Conservation (phyloP, 192 early-diverging fungal species). For the Entomortierella beljakovae region DNA sequence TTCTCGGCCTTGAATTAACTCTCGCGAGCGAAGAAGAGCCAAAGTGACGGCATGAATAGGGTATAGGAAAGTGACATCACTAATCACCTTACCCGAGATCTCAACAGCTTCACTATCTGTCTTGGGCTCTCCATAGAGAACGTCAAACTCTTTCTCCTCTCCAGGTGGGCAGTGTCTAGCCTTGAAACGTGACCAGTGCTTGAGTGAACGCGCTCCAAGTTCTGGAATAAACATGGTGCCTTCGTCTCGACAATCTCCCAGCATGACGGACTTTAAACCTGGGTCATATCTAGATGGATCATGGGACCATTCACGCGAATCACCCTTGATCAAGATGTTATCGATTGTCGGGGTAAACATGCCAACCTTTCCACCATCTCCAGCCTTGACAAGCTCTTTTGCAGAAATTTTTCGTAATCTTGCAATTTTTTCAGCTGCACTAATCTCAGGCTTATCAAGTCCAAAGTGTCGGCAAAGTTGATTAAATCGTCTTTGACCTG, state of each 20-base stretch:
- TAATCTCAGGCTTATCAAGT: not conserved
- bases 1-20: not conserved
- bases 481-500: conserved; percentile 39
- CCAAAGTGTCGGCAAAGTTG: conserved; percentile 28
- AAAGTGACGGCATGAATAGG: conserved; percentile 28
- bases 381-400: conserved; percentile 41
- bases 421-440: conserved; percentile 15
- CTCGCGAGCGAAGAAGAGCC: not conserved
- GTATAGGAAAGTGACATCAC: conserved; percentile 23
- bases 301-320: conserved; percentile 27
- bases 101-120: conserved; percentile 23
- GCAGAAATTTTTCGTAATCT: conserved; percentile 16
- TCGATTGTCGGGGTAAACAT: conserved; percentile 48
- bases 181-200: conserved; percentile 40
- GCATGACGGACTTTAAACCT: conserved; percentile 30
- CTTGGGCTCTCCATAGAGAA: conserved; percentile 29
- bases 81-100: conserved; percentile 26
- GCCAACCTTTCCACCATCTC: conserved; percentile 13
- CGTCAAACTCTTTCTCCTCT: conserved; percentile 39
- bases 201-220: conserved; percentile 28
- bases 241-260: conserved; percentile 46
- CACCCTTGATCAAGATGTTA: conserved; percentile 24
- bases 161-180: conserved; percentile 34
- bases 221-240: conserved; percentile 35
- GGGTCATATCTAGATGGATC: conserved; percentile 39